A percentile compares a stretch with the other conserved stretches of the same genome.
phyloP scores from a whole-genome alignment of 2,329 filamentous ascomycete genomes.

The Cladophialophora bantiana region DNA sequence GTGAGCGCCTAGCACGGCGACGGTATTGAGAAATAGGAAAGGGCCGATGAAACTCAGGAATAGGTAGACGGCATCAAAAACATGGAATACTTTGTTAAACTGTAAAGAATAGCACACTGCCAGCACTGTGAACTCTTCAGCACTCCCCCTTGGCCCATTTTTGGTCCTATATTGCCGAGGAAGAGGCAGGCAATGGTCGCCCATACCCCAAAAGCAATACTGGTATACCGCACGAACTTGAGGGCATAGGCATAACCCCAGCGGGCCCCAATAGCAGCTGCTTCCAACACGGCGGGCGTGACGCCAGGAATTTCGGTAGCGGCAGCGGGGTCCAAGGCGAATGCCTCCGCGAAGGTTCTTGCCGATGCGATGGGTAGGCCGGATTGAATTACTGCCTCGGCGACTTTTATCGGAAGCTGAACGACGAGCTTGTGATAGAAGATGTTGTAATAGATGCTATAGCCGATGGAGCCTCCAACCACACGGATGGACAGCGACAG shows the following conservation, averaged over 20 bases:
- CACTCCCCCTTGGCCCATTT: too few relatives aligned
- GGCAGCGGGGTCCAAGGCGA: slow-evolving; percentile 16
- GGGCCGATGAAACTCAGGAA: too few relatives aligned
- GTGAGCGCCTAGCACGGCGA: too few relatives aligned
- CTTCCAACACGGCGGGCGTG: slow-evolving; percentile 9
- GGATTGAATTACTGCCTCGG: slow-evolving; percentile 27
- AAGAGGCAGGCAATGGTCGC: slow-evolving; percentile 18
- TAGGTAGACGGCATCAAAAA: too few relatives aligned
- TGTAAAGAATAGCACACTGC: too few relatives aligned
- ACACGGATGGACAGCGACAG: slow-evolving; percentile 72
- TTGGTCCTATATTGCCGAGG: slow-evolving; percentile 21
- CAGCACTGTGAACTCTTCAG: too few relatives aligned
- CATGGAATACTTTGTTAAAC: too few relatives aligned
- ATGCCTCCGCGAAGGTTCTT: slow-evolving; percentile 22
- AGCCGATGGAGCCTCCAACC: slow-evolving; percentile 70
- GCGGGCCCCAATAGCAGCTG: slow-evolving; percentile 12
- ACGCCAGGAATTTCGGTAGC: slow-evolving; percentile 32
- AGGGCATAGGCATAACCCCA: slow-evolving; percentile 17
- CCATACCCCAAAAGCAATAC: slow-evolving; percentile 18
- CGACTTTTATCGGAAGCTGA: slow-evolving; percentile 50
- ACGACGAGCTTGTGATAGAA: slow-evolving; percentile 55
- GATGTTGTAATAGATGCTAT: slow-evolving; percentile 63
- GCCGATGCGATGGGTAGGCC: slow-evolving; percentile 23
- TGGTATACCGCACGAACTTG: slow-evolving; percentile 22
- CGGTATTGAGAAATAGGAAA: too few relatives aligned